Conservation (phyloP, 768 basidiomycete genomes). For the Boletus pseudo-olivaceus region DNA sequence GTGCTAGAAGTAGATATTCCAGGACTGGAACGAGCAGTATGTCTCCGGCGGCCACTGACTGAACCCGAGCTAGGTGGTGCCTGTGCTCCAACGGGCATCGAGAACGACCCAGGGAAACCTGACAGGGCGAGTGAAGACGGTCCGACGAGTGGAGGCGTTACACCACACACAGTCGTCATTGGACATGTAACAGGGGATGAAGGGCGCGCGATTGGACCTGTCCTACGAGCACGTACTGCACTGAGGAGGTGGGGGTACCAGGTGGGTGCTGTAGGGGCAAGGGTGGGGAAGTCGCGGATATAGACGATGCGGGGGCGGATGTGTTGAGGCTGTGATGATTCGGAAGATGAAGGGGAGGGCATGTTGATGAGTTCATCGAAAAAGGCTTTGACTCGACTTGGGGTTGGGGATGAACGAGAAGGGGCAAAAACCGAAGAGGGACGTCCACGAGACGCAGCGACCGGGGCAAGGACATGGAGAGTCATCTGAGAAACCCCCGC, state of each 20-base stretch:
- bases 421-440: slow-evolving; percentile 34
- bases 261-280: slow-evolving; percentile 63
- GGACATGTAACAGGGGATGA: slow-evolving; percentile 63
- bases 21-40: slow-evolving; percentile 18
- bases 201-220: slow-evolving; percentile 57
- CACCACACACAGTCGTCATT: slow-evolving; percentile 84
- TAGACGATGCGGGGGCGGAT: slow-evolving; percentile 72
- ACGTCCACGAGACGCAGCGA: slow-evolving; percentile 33
- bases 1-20: slow-evolving; percentile 32
- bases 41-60: slow-evolving; percentile 9
- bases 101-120: slow-evolving; percentile 12
- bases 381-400: slow-evolving; percentile 62
- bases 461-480: slow-evolving; percentile 41
- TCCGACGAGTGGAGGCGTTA: slow-evolving; percentile 72
- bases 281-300: slow-evolving; percentile 75
- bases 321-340: slow-evolving; percentile 21
- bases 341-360: slow-evolving; percentile 33
- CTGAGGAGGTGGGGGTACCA: slow-evolving; percentile 83
- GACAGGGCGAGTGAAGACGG: slow-evolving; percentile 27
- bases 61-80: background rate
- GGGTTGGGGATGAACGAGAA: slow-evolving; percentile 41
- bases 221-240: slow-evolving; percentile 73
- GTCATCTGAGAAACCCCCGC: slow-evolving; percentile 40
- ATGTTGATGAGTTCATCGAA: slow-evolving; percentile 77
- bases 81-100: slow-evolving; percentile 11